Evolutionary conservation across 208 protist genomes (phyloP), one percentile per base, ranked within the genome.

Genomic region (Acanthamoeba royreba): DNA sequence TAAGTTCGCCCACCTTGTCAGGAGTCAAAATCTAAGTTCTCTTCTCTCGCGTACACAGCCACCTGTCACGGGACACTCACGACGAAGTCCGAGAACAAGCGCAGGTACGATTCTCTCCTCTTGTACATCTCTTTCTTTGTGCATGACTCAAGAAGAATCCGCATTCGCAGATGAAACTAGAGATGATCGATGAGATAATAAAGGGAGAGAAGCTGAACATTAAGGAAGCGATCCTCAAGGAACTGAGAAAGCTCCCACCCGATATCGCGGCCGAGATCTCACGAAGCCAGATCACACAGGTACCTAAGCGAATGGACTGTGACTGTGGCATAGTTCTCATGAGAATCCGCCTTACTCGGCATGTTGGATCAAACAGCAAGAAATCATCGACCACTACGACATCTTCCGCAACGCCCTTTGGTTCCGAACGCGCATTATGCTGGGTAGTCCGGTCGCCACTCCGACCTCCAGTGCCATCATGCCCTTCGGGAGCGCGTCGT

Each of bases 361-460:
- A n/a, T n/a, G n/a, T n/a, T n/a, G n/a, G n/a, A n/a, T n/a, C 1
- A 46, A n/a, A 1, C 69, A 83, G 72, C 42, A 83, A 83, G 72
- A 83, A 40, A 83, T 83, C 15, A 43, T 83, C 42, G 72, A 83
- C 25, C 31, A 83, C 43, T 83, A 83, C 72, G 72, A 83, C 72
- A 83, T 83, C 72, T 83, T 83, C 43, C 72, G 72, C 43, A 83
- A 83, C 25, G 72, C 72, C 19, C 72, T 83, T 2, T 83, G 72
- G 72, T 83, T 83, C 72, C 2, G 72, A 1, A 83, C 72, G 9
- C 2, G 25, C 8, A 83, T 83, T 43, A 83, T 83, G 72, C 72
- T 83, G 72, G 72, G 28, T 5, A 83, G 42, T n/a, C 72, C 72
- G 43, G n/a, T 83, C 42, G 72, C 72, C 42, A 19, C 72, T n/a